Evolutionary conservation across 768 basidiomycete genomes (phyloP).

Genomic region (Naganishia kalamii): DNA sequence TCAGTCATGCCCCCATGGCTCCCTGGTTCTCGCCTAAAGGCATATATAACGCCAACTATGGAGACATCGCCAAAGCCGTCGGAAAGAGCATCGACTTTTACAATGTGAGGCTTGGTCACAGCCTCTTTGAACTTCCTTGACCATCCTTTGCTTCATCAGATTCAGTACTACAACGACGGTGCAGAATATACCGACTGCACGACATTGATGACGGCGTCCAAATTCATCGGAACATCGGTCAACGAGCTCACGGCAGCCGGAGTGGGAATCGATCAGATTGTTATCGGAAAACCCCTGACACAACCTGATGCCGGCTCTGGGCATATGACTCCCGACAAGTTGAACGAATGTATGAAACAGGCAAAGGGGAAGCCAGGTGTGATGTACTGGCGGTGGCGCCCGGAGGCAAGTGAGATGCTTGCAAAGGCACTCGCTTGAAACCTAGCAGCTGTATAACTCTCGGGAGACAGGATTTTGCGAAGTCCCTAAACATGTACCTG

Average conservation of each 20-base stretch:
- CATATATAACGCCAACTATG: slow-evolving; percentile 53
- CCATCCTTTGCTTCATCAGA: slow-evolving; percentile 7
- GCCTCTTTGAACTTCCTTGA: background rate
- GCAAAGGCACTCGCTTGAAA: too few species aligned
- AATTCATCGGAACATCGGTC: slow-evolving; percentile 61
- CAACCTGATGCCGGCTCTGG: slow-evolving; percentile 54
- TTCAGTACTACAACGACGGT: slow-evolving; percentile 47
- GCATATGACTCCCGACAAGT: slow-evolving; percentile 57
- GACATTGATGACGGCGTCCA: slow-evolving; percentile 56
- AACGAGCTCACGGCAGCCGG: slow-evolving; percentile 56
- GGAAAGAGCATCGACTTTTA: slow-evolving; percentile 63
- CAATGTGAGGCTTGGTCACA: slow-evolving; percentile 38
- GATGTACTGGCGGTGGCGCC: slow-evolving; percentile 47
- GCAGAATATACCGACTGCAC: slow-evolving; percentile 33
- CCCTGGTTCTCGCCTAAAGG: slow-evolving; percentile 42
- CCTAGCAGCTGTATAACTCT: too few species aligned
- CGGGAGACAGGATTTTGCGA: too few species aligned
- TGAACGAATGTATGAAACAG: slow-evolving; percentile 58
- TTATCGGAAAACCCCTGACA: slow-evolving; percentile 67
- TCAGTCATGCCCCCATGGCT: slow-evolving; percentile 40
- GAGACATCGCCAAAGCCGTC: slow-evolving; percentile 54
- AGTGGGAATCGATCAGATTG: slow-evolving; percentile 58
- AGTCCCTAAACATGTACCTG: too few species aligned
- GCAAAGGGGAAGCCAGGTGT: slow-evolving; percentile 55
- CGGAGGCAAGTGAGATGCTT: too few species aligned